Base-by-base conservation (phyloP, 495 filamentous ascomycete species). In the Massariosphaeria phaeospora region DNA sequence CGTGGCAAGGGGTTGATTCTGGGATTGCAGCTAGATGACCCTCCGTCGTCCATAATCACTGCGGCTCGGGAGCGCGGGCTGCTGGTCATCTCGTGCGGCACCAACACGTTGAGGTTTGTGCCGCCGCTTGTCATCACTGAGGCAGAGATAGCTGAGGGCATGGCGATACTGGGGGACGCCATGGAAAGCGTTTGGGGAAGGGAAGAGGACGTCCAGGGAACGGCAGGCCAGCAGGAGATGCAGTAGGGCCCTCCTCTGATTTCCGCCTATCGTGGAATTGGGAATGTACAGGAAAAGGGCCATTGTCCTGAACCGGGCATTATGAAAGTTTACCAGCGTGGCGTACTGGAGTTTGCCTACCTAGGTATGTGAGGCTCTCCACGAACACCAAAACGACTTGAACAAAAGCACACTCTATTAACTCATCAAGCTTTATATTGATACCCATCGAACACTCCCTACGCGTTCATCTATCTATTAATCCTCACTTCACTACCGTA, bases 71-170 rank as follows among this genome's bases (percentile, higher is more conserved):
- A 98, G 75, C 74, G 90, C 41, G 94, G 93, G 0, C 62, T 98
- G 71, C 62, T 98, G 66, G 75, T 97, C 15, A 96, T 98, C 62
- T 96, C 88, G 0, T 89, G 88, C 27, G 93, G 93, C 2, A 86
- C 82, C 3, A 91, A 96, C 63, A 72, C 70, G 10, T 46, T 73
- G 57, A 55, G 71, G 31, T 71, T 73, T 26, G 70, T 73, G 27
- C 71, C 71, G 18, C 70, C 70, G 23, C 59, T 72, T 11, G 80
- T 83, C 2, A 83, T 98, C 54, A 81, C 77, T 2, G 80, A 88
- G 46, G 80, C 76, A 15, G 84, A 95, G 73, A 88, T 96, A 30
- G 70, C 81, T 58, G 76, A 84, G 49, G 89, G 87, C 1, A 66
- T 97, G 67, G 64, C 63, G 35, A 89, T 95, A 29, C 63, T 98